phyloP scores from a whole-genome alignment of 2,329 filamentous ascomycete species.

The Penicillium sp. region DNA sequence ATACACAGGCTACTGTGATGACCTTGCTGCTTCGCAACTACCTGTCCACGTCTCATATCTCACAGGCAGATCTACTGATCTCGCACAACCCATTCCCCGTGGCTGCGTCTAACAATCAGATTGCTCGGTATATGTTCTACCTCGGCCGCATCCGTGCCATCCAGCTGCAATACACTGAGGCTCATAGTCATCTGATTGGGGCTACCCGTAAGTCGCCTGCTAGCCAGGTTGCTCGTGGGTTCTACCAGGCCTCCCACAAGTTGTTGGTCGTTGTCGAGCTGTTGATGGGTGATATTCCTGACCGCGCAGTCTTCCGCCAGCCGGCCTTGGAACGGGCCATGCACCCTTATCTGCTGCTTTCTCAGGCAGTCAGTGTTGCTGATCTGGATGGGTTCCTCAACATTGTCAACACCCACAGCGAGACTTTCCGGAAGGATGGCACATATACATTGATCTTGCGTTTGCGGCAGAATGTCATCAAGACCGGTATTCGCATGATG shows the following conservation, averaged over 20 bases:
- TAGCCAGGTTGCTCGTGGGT: constrained; percentile 82
- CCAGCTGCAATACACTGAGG: constrained; percentile 94
- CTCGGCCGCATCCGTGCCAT: constrained; percentile 94
- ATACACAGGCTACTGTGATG: constrained; percentile 95
- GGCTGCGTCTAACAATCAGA: constrained; percentile 95
- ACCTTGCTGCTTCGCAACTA: constrained; percentile 95
- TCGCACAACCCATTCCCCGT: constrained; percentile 94
- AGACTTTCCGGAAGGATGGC: constrained; percentile 85
- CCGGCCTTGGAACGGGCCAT: constrained; percentile 81
- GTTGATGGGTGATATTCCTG: constrained; percentile 97
- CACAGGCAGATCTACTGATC: constrained; percentile 91
- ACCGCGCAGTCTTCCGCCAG: constrained; percentile 89
- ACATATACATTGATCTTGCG: constrained; percentile 95
- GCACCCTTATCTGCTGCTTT: constrained; percentile 88
- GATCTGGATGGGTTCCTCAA: constrained; percentile 92
- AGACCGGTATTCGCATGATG: constrained; percentile 99
- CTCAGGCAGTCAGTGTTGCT: constrained; percentile 93
- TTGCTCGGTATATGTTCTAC: constrained; percentile 96
- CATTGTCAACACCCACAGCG: constrained; percentile 74
- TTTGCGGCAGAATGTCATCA: constrained; percentile 97
- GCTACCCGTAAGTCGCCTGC: constrained; percentile 94
- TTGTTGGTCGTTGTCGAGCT: constrained; percentile 94
- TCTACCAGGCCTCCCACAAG: constrained; percentile 95
- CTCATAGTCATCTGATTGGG: constrained; percentile 87
- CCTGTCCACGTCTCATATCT: constrained; percentile 91